Percentiles rank a stretch among this genome's conserved stretches.
Conservation (phyloP, 1,284 basidiomycete genomes). For the Leccinum fallax region DNA sequence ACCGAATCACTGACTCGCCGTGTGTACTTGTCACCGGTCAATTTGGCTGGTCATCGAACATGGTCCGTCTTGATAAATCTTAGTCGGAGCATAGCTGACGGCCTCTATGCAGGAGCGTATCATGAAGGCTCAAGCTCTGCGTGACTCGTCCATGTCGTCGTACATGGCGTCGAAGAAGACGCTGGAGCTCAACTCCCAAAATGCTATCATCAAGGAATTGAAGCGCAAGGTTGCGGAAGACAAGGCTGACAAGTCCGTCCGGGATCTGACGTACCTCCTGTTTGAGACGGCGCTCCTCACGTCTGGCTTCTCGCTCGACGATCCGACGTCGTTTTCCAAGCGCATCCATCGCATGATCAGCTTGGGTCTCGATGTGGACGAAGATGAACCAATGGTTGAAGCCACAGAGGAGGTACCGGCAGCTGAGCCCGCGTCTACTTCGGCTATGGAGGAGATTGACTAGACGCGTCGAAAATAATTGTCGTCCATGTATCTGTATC, state of each 20-base stretch:
- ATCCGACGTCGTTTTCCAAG: slow-evolving; percentile 93
- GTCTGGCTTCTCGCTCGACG: slow-evolving; percentile 94
- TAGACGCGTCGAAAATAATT: slow-evolving; percentile 40
- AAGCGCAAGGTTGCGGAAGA: slow-evolving; percentile 94
- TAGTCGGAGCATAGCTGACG: slow-evolving; percentile 9
- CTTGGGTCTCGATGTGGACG: slow-evolving; percentile 82
- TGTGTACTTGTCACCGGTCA: slow-evolving; percentile 98
- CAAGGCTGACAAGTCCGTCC: slow-evolving; percentile 98
- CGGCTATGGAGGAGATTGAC: slow-evolving; percentile 87
- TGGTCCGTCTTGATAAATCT: slow-evolving; percentile 55
- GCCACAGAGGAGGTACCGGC: slow-evolving; percentile 40
- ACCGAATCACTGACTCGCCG: slow-evolving; percentile 96
- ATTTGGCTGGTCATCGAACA: slow-evolving; percentile 99
- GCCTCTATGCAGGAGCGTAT: slow-evolving; percentile 76
- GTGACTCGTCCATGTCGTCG: slow-evolving; percentile 98
- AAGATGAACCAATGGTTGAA: slow-evolving; percentile 52
- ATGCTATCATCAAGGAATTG: slow-evolving; percentile 96
- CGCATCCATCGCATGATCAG: slow-evolving; percentile 98
- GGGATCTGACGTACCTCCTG: slow-evolving; percentile 92
- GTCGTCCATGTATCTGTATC: slow-evolving; percentile 29
- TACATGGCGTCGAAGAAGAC: slow-evolving; percentile 99
- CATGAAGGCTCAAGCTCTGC: slow-evolving; percentile 99
- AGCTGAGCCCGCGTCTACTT: slow-evolving; percentile 60
- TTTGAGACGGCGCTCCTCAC: slow-evolving; percentile 97
- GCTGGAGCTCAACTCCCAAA: slow-evolving; percentile 93